These are phyloP conservation scores for Noccaea bulbosa DNA, from an alignment of 345 rosid species.

Conservation along the genomic window DNA sequence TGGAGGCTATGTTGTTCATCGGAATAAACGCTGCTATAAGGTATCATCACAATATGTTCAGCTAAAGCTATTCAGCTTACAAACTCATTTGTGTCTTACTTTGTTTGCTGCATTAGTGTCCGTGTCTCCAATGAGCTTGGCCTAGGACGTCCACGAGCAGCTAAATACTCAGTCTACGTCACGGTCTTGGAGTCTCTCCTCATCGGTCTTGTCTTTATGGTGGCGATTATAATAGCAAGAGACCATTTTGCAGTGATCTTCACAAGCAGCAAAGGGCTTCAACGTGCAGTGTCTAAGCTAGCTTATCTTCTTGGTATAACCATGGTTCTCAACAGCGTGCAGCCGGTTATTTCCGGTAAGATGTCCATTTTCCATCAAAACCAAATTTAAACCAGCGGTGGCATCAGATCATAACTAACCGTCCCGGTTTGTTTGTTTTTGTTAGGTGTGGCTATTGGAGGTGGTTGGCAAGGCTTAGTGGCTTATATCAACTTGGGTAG, in stretches of 20 bases:
- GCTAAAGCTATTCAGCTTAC: not conserved
- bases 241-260: slow-evolving; percentile 64
- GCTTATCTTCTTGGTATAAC: slow-evolving; percentile 74
- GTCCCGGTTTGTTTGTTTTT: not conserved
- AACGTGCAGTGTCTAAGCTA: slow-evolving; percentile 56
- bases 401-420: not conserved
- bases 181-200: slow-evolving; percentile 59
- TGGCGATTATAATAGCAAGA: slow-evolving; percentile 51
- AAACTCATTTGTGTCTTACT: not conserved
- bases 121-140: slow-evolving; percentile 88
- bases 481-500: slow-evolving; percentile 79
- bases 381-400: not conserved
- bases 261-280: slow-evolving; percentile 61
- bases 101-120: slow-evolving; percentile 51
- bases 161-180: slow-evolving; percentile 73
- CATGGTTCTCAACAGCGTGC: slow-evolving; percentile 86
- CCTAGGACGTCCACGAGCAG: slow-evolving; percentile 65
- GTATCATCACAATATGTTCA: slow-evolving; percentile 35
- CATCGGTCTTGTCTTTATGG: slow-evolving; percentile 70
- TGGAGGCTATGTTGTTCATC: slow-evolving; percentile 79
- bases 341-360: slow-evolving; percentile 82
- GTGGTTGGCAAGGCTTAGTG: slow-evolving; percentile 88
- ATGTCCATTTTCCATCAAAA: not conserved
- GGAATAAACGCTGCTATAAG: slow-evolving; percentile 80
- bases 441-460: slow-evolving; percentile 84